Evolutionary conservation across 345 rosid species (phyloP), one percentile per base, ranked within the genome.

Genomic region (Melaleuca quinquenervia): DNA sequence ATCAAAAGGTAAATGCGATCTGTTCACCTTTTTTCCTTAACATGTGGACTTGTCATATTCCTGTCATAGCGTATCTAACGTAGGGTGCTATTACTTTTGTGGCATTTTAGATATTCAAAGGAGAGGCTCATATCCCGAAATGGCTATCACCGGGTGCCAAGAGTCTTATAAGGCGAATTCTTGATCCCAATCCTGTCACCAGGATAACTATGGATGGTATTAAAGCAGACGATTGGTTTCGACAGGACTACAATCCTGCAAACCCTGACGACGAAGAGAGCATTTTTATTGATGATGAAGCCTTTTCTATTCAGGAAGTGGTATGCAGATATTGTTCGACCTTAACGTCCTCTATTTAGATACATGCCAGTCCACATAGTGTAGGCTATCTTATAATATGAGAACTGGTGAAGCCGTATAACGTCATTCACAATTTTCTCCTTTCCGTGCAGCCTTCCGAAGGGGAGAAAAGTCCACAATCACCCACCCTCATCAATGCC

Each of bases 141-240:
- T 96, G 96, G 98, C 83, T 97, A 83, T 92, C 98, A 74, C 85
- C 91, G 16, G 98, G 96, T 70, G 99, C 99, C 82, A 91, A 91
- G 89, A 93, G 92, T 89, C 83, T 97, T 90, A 89, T 96, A 62
- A 92, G 88, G 89, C 92, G 91, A 90, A 95, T 97, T 89, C 96
- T 97, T 16, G 98, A 97, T 89, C 97, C 98, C 52, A 95, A 96
- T 85, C 96, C 97, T 20, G 87, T 70, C 82, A 93, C 92, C 11
- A 92, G 99, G 86, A 92, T 95, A 85, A 94, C 95, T 36, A 88
- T 94, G 53, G 85, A 85, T 7, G 97, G 87, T 48, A 95, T 97
- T 80, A 96, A 95, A 91, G 90, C 91, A 45, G 91, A 94, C 60
- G 93, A 93, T 36, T 97, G 99, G 99, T 97, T 96, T 91, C 88